Evolutionary conservation across 2,329 filamentous ascomycete species (phyloP).

Genomic region (Ilyonectria robusta): DNA sequence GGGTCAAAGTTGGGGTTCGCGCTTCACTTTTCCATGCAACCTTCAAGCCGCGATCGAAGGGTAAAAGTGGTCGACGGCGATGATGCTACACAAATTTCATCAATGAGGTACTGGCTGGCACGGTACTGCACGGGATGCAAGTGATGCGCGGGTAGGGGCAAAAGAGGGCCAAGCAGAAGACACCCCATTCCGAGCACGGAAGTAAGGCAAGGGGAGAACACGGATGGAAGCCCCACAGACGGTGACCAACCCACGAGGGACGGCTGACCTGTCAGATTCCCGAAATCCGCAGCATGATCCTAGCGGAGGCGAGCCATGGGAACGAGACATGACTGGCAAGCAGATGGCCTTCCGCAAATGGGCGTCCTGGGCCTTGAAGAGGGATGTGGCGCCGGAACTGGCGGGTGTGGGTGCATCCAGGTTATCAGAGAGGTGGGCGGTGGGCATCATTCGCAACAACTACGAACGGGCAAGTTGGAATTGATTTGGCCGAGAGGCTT

Average conservation of each 20-base stretch:
- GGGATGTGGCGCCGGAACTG: constrained; percentile 10
- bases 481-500: background rate
- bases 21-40: background rate
- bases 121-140: constrained; percentile 6
- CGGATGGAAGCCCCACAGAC: constrained; percentile 29
- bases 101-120: background rate
- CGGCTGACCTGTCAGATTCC: constrained; percentile 47
- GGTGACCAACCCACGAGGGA: constrained; percentile 29
- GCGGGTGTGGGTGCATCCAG: constrained; percentile 21
- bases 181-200: constrained; percentile 18
- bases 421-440: background rate
- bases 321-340: constrained; percentile 26
- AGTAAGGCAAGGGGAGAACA: constrained; percentile 20
- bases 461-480: constrained; percentile 9
- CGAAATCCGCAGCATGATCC: constrained; percentile 35
- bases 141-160: constrained; percentile 19
- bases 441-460: constrained; percentile 8
- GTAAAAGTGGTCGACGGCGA: background rate
- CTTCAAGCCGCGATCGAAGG: background rate
- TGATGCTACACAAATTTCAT: background rate
- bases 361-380: constrained; percentile 15
- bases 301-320: constrained; percentile 29
- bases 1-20: background rate
- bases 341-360: constrained; percentile 15
- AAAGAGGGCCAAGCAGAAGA: constrained; percentile 5